phyloP scores from a whole-genome alignment of 768 basidiomycete genomes.

The Tylopilus felleus region DNA sequence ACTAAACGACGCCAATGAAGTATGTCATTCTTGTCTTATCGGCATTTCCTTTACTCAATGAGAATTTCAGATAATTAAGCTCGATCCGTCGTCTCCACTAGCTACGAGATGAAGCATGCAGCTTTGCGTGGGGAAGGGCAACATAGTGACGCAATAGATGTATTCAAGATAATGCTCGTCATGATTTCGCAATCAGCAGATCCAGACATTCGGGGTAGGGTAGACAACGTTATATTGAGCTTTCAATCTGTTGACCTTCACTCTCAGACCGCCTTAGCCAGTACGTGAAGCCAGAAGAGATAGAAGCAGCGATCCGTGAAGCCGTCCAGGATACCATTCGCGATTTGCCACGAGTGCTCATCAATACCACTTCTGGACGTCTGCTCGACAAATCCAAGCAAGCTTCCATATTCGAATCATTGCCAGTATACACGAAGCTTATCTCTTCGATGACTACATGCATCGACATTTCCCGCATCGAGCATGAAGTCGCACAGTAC shows the following conservation, averaged over 20 bases:
- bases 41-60: not conserved
- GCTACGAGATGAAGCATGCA: not conserved
- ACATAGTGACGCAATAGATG: not conserved
- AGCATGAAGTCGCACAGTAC: not conserved
- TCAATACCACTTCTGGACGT: not conserved
- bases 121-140: not conserved
- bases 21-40: not conserved
- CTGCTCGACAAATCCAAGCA: not conserved
- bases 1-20: constrained; percentile 1
- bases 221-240: not conserved
- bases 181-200: not conserved
- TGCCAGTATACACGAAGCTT: not conserved
- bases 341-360: not conserved
- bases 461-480: not conserved
- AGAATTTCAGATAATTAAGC: not conserved
- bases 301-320: not conserved
- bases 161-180: not conserved
- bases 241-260: not conserved
- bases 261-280: not conserved
- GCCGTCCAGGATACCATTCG: not conserved
- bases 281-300: not conserved
- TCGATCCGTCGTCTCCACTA: not conserved
- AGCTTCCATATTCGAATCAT: not conserved
- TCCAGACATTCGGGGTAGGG: not conserved
- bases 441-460: not conserved